Evolutionary conservation across 805 yeast genomes (phyloP).

Genomic region (Wickerhamomyces canadensis): DNA sequence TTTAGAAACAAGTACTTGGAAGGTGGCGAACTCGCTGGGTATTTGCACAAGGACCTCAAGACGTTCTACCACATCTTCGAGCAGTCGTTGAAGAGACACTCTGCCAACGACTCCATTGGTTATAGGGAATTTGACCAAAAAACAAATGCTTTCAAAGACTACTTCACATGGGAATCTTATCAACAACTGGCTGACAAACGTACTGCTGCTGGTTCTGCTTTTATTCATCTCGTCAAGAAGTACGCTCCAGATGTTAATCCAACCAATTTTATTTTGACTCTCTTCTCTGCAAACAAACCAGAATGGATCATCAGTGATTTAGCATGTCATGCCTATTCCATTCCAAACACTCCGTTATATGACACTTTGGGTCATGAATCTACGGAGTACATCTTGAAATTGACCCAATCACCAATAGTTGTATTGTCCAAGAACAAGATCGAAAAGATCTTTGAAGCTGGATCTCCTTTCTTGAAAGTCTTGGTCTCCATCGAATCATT

Average conservation of each 20-base stretch:
- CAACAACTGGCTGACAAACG: constrained; percentile 37
- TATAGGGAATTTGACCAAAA: constrained; percentile 29
- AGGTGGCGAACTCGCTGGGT: constrained; percentile 27
- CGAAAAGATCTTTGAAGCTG: constrained; percentile 39
- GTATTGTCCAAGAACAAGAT: constrained; percentile 50
- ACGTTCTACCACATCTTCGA: constrained; percentile 43
- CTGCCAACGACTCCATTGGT: constrained; percentile 41
- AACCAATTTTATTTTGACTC: constrained; percentile 43
- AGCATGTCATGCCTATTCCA: constrained; percentile 57
- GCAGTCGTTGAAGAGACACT: constrained; percentile 32
- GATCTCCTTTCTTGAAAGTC: constrained; percentile 41
- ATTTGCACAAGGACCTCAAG: constrained; percentile 37
- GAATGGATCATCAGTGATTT: constrained; percentile 71
- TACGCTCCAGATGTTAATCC: constrained; percentile 28
- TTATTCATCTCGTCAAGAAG: constrained; percentile 36
- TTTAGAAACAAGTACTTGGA: constrained; percentile 39
- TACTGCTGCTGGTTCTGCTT: constrained; percentile 50
- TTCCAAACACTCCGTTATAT: constrained; percentile 48
- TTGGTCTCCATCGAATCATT: constrained; percentile 53
- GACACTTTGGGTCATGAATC: constrained; percentile 57
- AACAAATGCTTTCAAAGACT: constrained; percentile 32
- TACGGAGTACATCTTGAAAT: constrained; percentile 53
- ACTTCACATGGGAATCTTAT: constrained; percentile 41
- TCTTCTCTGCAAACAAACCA: constrained; percentile 51
- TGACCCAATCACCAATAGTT: constrained; percentile 59